Percentiles rank a stretch among this genome's conserved stretches.
phyloP scores from a whole-genome alignment of 2,329 filamentous ascomycete species.

The Arthrobotrys pseudoclavata region DNA sequence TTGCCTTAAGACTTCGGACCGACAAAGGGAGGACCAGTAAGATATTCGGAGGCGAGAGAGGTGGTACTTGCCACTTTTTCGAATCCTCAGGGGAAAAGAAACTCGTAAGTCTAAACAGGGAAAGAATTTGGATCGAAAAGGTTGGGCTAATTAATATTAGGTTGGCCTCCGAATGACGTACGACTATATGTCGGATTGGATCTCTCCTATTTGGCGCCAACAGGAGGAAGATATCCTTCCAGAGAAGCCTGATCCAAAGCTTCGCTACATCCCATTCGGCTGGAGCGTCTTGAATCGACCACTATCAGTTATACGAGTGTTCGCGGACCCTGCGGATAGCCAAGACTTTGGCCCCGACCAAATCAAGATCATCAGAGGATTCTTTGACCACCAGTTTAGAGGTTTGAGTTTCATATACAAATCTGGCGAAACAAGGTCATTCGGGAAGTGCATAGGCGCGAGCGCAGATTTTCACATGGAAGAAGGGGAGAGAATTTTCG shows the following conservation, averaged over 20 bases:
- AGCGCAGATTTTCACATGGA: constrained; percentile 40
- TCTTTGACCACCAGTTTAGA: constrained; percentile 55
- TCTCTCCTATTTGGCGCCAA: constrained; percentile 54
- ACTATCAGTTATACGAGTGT: constrained; percentile 39
- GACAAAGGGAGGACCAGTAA: constrained; percentile 44
- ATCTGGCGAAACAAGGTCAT: constrained; percentile 45
- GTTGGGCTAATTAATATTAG: constrained; percentile 32
- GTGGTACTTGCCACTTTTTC: constrained; percentile 54
- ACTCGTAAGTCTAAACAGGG: constrained; percentile 26
- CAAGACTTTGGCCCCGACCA: constrained; percentile 55
- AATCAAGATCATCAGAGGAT: constrained; percentile 46
- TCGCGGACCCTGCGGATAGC: constrained; percentile 45
- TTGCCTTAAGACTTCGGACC: constrained; percentile 48
- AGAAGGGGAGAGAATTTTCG: constrained; percentile 48
- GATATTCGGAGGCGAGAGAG: constrained; percentile 50
- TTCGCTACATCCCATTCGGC: constrained; percentile 52
- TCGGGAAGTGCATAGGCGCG: constrained; percentile 51
- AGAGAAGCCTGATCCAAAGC: constrained; percentile 42
- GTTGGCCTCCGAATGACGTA: constrained; percentile 53
- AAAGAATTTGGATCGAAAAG: neutral
- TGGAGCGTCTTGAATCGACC: constrained; percentile 49
- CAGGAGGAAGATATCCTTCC: constrained; percentile 30
- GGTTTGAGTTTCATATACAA: constrained; percentile 47
- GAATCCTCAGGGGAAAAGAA: constrained; percentile 58
- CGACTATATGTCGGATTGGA: constrained; percentile 58